These are phyloP conservation scores for Epichloe scottii DNA, from an alignment of 2,329 filamentous ascomycete species.

Conservation along the genomic window DNA sequence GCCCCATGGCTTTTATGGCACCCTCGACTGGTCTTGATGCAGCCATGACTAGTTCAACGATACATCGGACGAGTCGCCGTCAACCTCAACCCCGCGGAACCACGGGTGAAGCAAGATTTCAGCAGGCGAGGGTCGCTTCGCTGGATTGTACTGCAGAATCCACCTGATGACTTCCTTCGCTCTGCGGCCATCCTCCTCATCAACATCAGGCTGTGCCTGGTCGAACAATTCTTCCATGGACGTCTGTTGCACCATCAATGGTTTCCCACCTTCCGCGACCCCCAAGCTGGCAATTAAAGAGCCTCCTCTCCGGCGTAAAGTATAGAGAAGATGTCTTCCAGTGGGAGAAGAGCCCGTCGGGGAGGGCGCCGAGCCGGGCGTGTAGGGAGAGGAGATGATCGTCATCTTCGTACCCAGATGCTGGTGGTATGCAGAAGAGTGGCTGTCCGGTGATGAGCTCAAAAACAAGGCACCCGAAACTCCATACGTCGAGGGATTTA, in stretches of 20 bases:
- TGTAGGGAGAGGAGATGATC: conserved; percentile 12
- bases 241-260: conserved; percentile 12
- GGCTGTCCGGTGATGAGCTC: conserved; percentile 17
- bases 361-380: conserved; percentile 11
- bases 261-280: conserved; percentile 11
- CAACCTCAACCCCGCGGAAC: conserved; percentile 11
- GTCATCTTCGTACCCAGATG: conserved; percentile 11
- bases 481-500: conserved; percentile 17
- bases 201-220: conserved; percentile 11
- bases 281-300: conserved; percentile 16
- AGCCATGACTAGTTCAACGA: background rate
- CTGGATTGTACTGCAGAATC: conserved; percentile 20
- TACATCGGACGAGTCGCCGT: conserved; percentile 20
- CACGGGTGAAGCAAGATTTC: conserved; percentile 19
- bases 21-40: too few relatives aligned
- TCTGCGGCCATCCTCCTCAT: conserved; percentile 12
- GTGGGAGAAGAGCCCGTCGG: conserved; percentile 9
- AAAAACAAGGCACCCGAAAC: conserved; percentile 20
- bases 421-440: conserved; percentile 14
- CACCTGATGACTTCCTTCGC: conserved; percentile 17
- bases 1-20: too few relatives aligned
- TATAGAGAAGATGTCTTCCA: conserved; percentile 16
- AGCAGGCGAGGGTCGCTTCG: conserved; percentile 14
- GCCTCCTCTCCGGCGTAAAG: conserved; percentile 14
- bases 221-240: conserved; percentile 17